Conservation (phyloP, 2,329 filamentous ascomycete species). For the Fusarium acutatum region DNA sequence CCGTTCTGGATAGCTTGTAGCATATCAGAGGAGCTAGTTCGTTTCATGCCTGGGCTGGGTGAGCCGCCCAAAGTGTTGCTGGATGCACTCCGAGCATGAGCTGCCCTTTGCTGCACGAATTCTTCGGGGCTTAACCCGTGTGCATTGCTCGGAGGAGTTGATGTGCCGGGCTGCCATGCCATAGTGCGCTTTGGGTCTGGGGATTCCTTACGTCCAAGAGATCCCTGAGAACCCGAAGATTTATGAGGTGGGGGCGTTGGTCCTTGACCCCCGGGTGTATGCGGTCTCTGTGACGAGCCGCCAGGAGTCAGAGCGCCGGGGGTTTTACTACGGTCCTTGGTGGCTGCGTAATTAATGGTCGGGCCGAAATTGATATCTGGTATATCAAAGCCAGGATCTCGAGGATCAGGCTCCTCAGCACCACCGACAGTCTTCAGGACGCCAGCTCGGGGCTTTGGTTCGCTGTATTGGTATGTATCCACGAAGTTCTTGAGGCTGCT, state of each 20-base stretch:
- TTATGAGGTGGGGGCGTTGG: slow-evolving; percentile 36
- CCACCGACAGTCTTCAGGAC: slow-evolving; percentile 80
- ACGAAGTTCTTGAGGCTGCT: slow-evolving; percentile 36
- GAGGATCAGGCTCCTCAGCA: slow-evolving; percentile 42
- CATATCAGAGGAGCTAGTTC: slow-evolving; percentile 53
- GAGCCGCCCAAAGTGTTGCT: slow-evolving; percentile 52
- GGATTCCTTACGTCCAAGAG: slow-evolving; percentile 58
- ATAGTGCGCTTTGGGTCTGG: slow-evolving; percentile 71
- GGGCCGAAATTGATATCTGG: slow-evolving; percentile 87
- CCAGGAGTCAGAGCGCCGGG: slow-evolving; percentile 26
- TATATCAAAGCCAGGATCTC: slow-evolving; percentile 60
- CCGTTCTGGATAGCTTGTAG: slow-evolving; percentile 20
- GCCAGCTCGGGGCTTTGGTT: slow-evolving; percentile 71
- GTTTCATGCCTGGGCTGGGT: slow-evolving; percentile 47
- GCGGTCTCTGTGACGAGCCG: slow-evolving; percentile 39
- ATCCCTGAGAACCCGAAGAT: slow-evolving; percentile 33
- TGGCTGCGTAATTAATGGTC: slow-evolving; percentile 71
- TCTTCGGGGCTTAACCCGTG: slow-evolving; percentile 78
- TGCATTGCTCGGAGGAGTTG: slow-evolving; percentile 55
- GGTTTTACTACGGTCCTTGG: slow-evolving; percentile 46
- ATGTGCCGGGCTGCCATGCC: slow-evolving; percentile 80
- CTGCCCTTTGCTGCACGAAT: slow-evolving; percentile 80
- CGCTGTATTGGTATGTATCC: slow-evolving; percentile 36
- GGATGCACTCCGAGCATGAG: slow-evolving; percentile 68
- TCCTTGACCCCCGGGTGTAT: slow-evolving; percentile 45